Conservation (phyloP, 176 grass and related monocot species). For the Aegilops speltoides region DNA sequence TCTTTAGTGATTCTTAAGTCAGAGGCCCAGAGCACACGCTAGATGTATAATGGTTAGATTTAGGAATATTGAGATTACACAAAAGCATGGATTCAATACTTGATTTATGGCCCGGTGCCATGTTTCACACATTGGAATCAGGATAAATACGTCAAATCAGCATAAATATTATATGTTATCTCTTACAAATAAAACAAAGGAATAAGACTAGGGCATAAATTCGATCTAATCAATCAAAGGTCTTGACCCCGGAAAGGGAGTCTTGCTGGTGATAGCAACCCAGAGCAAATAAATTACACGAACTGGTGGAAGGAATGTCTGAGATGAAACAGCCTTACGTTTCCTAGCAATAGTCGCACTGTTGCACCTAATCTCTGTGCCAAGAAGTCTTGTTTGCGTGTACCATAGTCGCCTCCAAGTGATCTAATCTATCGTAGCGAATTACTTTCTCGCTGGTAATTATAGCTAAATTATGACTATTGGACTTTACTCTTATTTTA, state of each 20-base stretch:
- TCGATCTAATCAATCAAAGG: slow-evolving; percentile 23
- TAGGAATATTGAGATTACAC: not conserved
- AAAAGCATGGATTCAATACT: not conserved
- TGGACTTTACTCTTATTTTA: not conserved
- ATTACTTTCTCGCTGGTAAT: slow-evolving; percentile 34
- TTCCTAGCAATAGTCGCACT: not conserved
- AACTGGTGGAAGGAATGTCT: slow-evolving; percentile 23
- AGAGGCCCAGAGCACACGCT: not conserved
- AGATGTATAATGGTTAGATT: not conserved
- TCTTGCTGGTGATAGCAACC: slow-evolving; percentile 38
- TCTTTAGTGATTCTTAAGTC: not conserved
- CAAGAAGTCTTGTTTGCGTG: slow-evolving; percentile 35
- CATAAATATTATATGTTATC: not conserved
- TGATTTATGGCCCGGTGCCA: not conserved
- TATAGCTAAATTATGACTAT: not conserved
- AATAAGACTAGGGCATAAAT: slow-evolving; percentile 25
- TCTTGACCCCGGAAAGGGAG: slow-evolving; percentile 38
- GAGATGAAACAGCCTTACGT: slow-evolving; percentile 36
- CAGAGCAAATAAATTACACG: slow-evolving; percentile 10
- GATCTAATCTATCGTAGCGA: not conserved
- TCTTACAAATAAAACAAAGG: not conserved
- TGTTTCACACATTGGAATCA: slow-evolving; percentile 34
- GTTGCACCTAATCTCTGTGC: slow-evolving; percentile 45
- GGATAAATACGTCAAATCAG: slow-evolving; percentile 15
- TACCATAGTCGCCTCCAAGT: slow-evolving; percentile 17